A percentile compares a stretch with the other conserved stretches of the same genome.
These are phyloP conservation scores for Phytophthora citricola DNA, from an alignment of 352 stramenopile species.

Conservation along the genomic window DNA sequence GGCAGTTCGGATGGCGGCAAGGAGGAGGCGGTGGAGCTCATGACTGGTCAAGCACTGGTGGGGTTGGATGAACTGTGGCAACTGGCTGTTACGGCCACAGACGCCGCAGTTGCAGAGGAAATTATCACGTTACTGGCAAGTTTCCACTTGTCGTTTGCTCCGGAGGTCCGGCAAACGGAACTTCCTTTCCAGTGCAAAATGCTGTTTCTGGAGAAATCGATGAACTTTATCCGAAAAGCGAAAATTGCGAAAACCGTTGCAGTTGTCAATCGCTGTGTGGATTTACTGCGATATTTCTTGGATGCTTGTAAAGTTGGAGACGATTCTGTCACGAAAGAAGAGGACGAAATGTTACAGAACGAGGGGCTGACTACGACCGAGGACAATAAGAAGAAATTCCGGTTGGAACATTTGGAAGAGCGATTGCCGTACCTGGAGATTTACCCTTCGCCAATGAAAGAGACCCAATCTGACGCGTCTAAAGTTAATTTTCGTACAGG, in stretches of 20 bases:
- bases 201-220: constrained; percentile 69
- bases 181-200: constrained; percentile 43
- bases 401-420: constrained; percentile 66
- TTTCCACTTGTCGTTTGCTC: constrained; percentile 65
- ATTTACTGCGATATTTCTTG: constrained; percentile 77
- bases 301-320: constrained; percentile 46
- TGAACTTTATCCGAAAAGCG: constrained; percentile 44
- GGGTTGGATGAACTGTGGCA: constrained; percentile 69
- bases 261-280: constrained; percentile 65
- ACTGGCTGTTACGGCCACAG: constrained; percentile 49
- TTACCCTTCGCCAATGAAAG: constrained; percentile 75
- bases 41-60: constrained; percentile 46
- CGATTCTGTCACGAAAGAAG: constrained; percentile 11
- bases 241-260: constrained; percentile 30
- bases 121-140: constrained; percentile 62
- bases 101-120: constrained; percentile 64
- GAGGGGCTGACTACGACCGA: constrained; percentile 2
- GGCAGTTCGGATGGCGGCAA: constrained; percentile 18
- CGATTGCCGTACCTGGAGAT: constrained; percentile 60
- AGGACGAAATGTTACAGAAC: constrained; percentile 10
- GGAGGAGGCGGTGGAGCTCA: constrained; percentile 39
- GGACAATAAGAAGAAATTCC: constrained; percentile 13
- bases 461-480: constrained; percentile 13
- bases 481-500: constrained; percentile 26
- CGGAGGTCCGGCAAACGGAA: constrained; percentile 35